Evolutionary conservation across 2,329 filamentous ascomycete genomes (phyloP), one percentile per base, ranked within the genome.

Genomic region (Calonectria fujianensis): DNA sequence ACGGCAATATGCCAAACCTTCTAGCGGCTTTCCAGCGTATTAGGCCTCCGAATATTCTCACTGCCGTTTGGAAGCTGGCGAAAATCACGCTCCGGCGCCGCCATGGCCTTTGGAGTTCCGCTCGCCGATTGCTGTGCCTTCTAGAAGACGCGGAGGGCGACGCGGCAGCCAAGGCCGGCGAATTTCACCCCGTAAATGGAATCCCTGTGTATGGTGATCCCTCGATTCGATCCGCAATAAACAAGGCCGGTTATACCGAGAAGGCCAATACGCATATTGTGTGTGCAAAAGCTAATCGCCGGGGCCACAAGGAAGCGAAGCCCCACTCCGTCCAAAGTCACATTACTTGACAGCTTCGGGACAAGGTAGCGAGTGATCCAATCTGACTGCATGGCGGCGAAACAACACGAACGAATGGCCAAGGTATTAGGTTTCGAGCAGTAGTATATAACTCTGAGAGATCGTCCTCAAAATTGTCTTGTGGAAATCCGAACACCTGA

Each of bases 331-430:
- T 18, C 24, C 35, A 63, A 63, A 63, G 57, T 63, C 57, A 63
- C 57, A 63, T 63, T 63, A 63, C 57, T 63, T 63, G 57, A 63
- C 57, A 63, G 57, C 57, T 63, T 63, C 57, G 57, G 57, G 57
- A 63, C 57, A 63, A 63, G 57, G 35, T 63, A 63, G 57, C 57
- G 57, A 63, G 57, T 41, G 57, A 63, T 41, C 57, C 57, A 63
- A 63, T 63, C 57, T 63, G 35, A 63, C 57, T 11, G 57, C 57
- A 63, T 63, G 41, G n/a, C 57, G 45, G 45, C 39, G 37, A 63
- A 63, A 63, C 57, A 63, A 63, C 37, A 63, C 8, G 57, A 39
- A 63, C 20, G 8, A 57, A 57, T 35, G 52, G 52, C 52, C 29
- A 57, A 63, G 32, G 57, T 45, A 63, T 63, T 63, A 63, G 32